Evolutionary conservation across 139 green algal genomes (phyloP).

Genomic region (Coelastrella sp.): DNA sequence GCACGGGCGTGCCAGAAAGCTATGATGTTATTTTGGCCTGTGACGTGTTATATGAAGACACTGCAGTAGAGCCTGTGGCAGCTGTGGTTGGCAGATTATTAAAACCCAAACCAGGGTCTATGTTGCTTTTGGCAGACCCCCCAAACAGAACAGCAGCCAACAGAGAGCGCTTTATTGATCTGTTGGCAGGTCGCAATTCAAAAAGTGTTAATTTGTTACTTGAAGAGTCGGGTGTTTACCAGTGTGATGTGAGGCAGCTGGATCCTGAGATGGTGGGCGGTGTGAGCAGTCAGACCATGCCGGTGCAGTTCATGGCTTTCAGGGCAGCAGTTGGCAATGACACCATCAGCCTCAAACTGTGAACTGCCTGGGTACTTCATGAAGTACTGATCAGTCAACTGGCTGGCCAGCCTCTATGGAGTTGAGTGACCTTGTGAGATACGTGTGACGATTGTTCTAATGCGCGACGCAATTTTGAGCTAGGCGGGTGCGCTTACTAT

Average conservation of each 20-base stretch:
- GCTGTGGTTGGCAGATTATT: not conserved
- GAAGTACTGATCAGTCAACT: no score
- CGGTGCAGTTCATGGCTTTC: conserved; percentile 57
- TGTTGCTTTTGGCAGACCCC: conserved; percentile 66
- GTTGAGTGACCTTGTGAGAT: no score
- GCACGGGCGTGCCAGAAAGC: not conserved
- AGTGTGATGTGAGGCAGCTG: conserved; percentile 51
- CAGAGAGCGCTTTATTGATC: conserved; percentile 58
- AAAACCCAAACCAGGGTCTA: not conserved
- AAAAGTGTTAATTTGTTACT: conserved; percentile 14
- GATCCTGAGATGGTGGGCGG: conserved; percentile 58
- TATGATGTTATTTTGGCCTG: conserved; percentile 79
- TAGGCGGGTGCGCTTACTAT: no score
- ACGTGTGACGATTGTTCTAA: no score
- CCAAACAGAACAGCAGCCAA: conserved; percentile 64
- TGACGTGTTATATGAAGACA: conserved; percentile 78
- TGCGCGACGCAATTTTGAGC: no score
- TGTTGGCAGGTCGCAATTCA: conserved; percentile 36
- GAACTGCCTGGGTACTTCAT: not conserved
- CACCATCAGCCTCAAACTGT: conserved; percentile 50
- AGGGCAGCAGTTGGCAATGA: conserved; percentile 39
- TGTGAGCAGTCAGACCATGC: conserved; percentile 27
- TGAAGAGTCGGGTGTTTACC: conserved; percentile 45
- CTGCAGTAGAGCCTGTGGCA: conserved; percentile 67
- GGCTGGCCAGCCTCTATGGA: no score